phyloP scores from a whole-genome alignment of 2,329 filamentous ascomycete genomes.

The Neonectria sp. region DNA sequence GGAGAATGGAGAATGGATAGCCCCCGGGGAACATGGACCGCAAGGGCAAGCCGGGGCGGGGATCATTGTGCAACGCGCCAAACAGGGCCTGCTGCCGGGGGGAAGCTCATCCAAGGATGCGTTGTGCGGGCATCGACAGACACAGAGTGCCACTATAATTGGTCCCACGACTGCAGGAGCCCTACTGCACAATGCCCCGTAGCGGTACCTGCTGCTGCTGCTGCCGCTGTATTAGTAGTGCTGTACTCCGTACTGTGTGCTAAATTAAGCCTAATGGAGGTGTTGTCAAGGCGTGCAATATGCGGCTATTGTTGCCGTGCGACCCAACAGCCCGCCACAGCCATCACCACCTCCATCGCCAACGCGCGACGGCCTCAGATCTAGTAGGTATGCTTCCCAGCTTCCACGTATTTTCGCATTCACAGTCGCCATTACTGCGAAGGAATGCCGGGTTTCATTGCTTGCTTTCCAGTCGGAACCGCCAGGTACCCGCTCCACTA shows the following conservation, averaged over 20 bases:
- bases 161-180: background rate
- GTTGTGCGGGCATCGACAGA: background rate
- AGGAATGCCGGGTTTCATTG: background rate
- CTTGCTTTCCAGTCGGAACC: too few species aligned
- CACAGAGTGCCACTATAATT: background rate
- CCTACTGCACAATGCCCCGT: background rate
- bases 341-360: background rate
- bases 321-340: background rate
- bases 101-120: constrained; percentile 6
- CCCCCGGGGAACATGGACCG: too few species aligned
- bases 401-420: background rate
- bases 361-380: background rate
- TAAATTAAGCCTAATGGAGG: background rate
- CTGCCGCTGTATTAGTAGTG: too few species aligned
- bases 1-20: background rate
- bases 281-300: background rate
- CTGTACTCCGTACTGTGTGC: too few species aligned
- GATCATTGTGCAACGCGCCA: constrained; percentile 23
- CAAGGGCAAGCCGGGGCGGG: constrained; percentile 3
- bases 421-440: too few species aligned
- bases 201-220: too few species aligned
- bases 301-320: background rate
- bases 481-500: background rate
- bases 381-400: too few species aligned
- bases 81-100: constrained; percentile 14